A percentile compares a stretch with the other conserved stretches of the same genome.
phyloP scores from a whole-genome alignment of 2,329 filamentous ascomycete genomes.

The Nemania bipapillata region DNA sequence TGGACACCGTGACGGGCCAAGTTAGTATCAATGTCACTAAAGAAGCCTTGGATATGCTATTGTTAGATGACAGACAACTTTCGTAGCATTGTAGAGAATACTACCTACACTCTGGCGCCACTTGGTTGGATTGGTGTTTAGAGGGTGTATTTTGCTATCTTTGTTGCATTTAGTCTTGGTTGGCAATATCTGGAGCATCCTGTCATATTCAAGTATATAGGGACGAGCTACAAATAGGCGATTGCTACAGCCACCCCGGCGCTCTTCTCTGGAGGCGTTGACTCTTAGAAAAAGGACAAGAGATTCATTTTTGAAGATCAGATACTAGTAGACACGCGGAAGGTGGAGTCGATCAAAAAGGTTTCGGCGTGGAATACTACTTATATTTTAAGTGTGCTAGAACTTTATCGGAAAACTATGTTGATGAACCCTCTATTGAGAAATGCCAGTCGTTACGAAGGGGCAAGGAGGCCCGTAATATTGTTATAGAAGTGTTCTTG shows the following conservation, averaged over 20 bases:
- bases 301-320: constrained; percentile 55
- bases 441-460: constrained; percentile 45
- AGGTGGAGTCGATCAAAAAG: constrained; percentile 51
- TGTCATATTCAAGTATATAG: constrained; percentile 69
- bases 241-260: constrained; percentile 65
- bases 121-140: constrained; percentile 78
- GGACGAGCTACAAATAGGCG: constrained; percentile 72
- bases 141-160: constrained; percentile 70
- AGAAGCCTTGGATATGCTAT: constrained; percentile 71
- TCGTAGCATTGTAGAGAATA: constrained; percentile 76
- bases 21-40: constrained; percentile 73
- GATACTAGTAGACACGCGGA: constrained; percentile 32
- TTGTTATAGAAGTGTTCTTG: not conserved
- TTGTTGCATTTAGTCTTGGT: constrained; percentile 79
- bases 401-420: constrained; percentile 15
- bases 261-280: constrained; percentile 68
- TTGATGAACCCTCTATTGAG: constrained; percentile 12
- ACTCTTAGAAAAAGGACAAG: constrained; percentile 70
- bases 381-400: constrained; percentile 55
- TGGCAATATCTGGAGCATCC: constrained; percentile 83
- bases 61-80: constrained; percentile 83
- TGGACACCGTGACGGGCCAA: constrained; percentile 73
- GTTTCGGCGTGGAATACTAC: constrained; percentile 55
- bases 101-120: constrained; percentile 75
- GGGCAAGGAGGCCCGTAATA: constrained; percentile 40